These are phyloP conservation scores for Vairimorpha necatrix DNA, from an alignment of 371 early-diverging fungal genomes.

Conservation along the genomic window DNA sequence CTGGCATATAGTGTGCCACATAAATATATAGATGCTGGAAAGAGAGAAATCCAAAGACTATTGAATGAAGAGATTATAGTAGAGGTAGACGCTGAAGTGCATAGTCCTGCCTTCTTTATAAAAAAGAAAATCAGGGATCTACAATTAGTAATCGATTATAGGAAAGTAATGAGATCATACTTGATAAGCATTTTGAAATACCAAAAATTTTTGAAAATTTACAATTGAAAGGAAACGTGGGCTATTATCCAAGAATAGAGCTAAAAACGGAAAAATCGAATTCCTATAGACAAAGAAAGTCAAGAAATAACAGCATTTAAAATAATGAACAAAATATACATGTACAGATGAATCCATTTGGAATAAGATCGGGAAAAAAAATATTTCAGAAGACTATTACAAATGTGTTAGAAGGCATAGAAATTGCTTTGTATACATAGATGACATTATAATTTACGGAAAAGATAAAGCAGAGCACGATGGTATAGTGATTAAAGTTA, in stretches of 20 bases:
- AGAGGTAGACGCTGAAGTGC: not conserved
- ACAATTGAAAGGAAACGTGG: constrained; percentile 48
- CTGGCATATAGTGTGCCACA: not conserved
- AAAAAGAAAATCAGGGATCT: not conserved
- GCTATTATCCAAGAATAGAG: constrained; percentile 61
- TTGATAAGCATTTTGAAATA: constrained; percentile 52
- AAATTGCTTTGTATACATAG: not conserved
- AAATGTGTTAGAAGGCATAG: constrained; percentile 10
- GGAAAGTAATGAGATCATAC: constrained; percentile 1
- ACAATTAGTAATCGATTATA: constrained; percentile 18
- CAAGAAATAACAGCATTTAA: constrained; percentile 63
- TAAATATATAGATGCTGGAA: not conserved
- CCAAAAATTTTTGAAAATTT: constrained; percentile 59
- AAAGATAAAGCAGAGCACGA: constrained; percentile 6
- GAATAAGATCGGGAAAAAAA: not conserved
- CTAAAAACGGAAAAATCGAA: constrained; percentile 52
- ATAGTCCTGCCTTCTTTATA: not conserved
- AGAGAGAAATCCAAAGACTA: not conserved
- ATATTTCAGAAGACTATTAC: constrained; percentile 45
- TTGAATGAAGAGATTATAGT: not conserved
- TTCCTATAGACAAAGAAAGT: constrained; percentile 39
- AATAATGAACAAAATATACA: constrained; percentile 43
- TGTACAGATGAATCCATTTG: constrained; percentile 47
- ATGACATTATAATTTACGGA: constrained; percentile 18
- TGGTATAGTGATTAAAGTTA: no score